Conservation (phyloP, 495 filamentous ascomycete species). For the Xylaria grammica region DNA sequence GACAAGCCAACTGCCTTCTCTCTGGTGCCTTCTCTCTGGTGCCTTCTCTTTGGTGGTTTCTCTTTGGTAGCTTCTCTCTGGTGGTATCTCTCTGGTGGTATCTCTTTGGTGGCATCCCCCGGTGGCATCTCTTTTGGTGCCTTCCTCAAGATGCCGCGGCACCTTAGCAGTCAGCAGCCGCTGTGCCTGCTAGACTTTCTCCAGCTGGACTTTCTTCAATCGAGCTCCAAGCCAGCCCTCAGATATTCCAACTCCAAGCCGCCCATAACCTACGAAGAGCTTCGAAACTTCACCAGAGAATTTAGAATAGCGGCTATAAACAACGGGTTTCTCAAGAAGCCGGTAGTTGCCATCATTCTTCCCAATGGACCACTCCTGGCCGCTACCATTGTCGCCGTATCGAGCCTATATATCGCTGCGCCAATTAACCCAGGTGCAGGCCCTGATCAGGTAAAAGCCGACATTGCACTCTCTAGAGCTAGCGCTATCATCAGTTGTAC, state of each 20-base stretch:
- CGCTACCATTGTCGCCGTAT: slow-evolving; percentile 34
- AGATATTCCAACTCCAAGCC: slow-evolving; percentile 2
- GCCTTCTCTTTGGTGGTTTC: neutral
- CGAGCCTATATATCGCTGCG: slow-evolving; percentile 41
- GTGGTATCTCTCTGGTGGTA: too few species aligned
- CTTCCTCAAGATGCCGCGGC: neutral
- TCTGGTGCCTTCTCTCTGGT: neutral
- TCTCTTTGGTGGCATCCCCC: too few species aligned
- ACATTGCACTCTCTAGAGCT: slow-evolving; percentile 28
- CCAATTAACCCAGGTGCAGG: slow-evolving; percentile 40
- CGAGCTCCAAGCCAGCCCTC: neutral
- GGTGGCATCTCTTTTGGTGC: too few species aligned
- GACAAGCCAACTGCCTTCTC: neutral
- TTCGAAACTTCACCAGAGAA: slow-evolving; percentile 13
- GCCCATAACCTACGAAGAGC: slow-evolving; percentile 10
- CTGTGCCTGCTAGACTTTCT: neutral
- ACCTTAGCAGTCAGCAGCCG: neutral
- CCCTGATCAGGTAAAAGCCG: slow-evolving; percentile 29
- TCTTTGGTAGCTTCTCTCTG: too few species aligned
- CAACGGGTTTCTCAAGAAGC: slow-evolving; percentile 25
- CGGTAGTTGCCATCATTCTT: slow-evolving; percentile 40
- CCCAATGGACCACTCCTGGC: slow-evolving; percentile 44
- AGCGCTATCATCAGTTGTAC: slow-evolving; percentile 23
- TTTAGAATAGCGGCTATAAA: slow-evolving; percentile 14
- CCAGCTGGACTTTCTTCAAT: neutral